Base-by-base conservation (phyloP, 2,329 filamentous ascomycete species). In the Hymenoscyphus infarciens region DNA sequence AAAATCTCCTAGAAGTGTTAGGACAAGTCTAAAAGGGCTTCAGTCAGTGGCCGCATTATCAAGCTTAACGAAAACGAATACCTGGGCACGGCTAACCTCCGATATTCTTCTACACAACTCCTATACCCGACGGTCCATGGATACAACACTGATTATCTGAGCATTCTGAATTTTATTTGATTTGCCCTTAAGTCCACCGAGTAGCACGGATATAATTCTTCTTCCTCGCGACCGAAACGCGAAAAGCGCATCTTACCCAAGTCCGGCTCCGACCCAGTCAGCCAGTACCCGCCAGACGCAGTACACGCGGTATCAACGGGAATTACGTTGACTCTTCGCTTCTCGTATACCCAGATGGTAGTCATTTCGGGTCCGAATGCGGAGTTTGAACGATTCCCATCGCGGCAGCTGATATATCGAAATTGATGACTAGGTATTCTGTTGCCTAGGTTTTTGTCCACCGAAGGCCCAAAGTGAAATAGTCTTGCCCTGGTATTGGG, bases 351-450 rank as follows among this genome's bases (percentile, higher is more conserved):
- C 35, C 13, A 38, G 35, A 38, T 15, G 5, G 35, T 5, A 52
- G 19, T 52, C 13, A 52, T 22, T 25, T 13, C 19, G 45, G 13
- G 11, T 52, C 19, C 45, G 11, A 22, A 25, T 52, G 45, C 45
- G 45, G 45, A 25, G 19, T 13, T 8, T 25, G 45, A 5, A 52
- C 45, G 22, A 52, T 10, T 52, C 19, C 5, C 25, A 52, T 3
- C 19, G 19, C 8, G 45, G 45, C 45, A 52, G 45, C 45, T 52
- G 45, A 52, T 52, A 25, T 13, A 52, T 52, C 19, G 10, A 25
- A 52, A 22, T 25, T 45, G 45, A 22, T 52, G 19, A 52, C 45
- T 52, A n/a, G n/a, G n/a, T n/a, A 52, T 52, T 52, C 45, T 52
- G 45, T 19, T 27, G 45, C 42, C 42, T 52, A 25, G 8, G 45